These are phyloP conservation scores for Chlamydomonas reinhardtii DNA, from an alignment of 163 green algal genomes.

Conservation along the genomic window DNA sequence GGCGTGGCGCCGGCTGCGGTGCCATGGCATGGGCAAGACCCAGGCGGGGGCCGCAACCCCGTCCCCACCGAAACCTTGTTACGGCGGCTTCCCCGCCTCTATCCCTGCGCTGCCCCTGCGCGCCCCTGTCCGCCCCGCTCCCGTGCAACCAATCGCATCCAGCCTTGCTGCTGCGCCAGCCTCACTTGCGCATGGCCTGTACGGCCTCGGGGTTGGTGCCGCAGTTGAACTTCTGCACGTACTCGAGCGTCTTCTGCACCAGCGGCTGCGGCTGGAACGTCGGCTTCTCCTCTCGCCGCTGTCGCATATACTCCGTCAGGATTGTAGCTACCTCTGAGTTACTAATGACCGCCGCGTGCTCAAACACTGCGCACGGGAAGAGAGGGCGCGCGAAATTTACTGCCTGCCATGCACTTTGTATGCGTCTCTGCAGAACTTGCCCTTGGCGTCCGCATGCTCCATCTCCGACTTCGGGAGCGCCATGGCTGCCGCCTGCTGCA, in stretches of 20 bases:
- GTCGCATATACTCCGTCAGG: slow-evolving; percentile 27
- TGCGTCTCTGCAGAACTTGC: not conserved
- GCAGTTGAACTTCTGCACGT: slow-evolving; percentile 50
- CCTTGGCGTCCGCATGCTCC: slow-evolving; percentile 35
- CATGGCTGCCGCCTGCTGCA: not conserved
- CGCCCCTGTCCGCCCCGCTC: not conserved
- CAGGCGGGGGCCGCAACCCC: no score
- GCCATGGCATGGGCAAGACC: no score
- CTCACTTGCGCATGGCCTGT: slow-evolving; percentile 34
- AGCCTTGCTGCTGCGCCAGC: no score
- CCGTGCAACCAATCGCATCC: no score
- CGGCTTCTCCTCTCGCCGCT: slow-evolving; percentile 31
- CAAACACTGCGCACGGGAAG: slow-evolving; percentile 16
- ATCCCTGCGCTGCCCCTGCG: not conserved
- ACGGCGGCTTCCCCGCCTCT: no score
- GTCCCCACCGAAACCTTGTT: no score
- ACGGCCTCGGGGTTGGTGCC: slow-evolving; percentile 42
- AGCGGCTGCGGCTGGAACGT: slow-evolving; percentile 44
- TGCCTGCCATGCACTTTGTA: no score
- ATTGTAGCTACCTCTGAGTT: slow-evolving; percentile 39
- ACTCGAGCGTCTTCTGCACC: slow-evolving; percentile 45
- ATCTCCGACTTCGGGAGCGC: slow-evolving; percentile 37
- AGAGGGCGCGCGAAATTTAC: not conserved
- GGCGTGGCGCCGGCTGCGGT: no score
- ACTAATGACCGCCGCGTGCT: slow-evolving; percentile 34